A percentile compares a stretch with the other conserved stretches of the same genome.
Evolutionary conservation across 2,329 filamentous ascomycete genomes (phyloP).

Genomic region (Cyanodermella asteris): DNA sequence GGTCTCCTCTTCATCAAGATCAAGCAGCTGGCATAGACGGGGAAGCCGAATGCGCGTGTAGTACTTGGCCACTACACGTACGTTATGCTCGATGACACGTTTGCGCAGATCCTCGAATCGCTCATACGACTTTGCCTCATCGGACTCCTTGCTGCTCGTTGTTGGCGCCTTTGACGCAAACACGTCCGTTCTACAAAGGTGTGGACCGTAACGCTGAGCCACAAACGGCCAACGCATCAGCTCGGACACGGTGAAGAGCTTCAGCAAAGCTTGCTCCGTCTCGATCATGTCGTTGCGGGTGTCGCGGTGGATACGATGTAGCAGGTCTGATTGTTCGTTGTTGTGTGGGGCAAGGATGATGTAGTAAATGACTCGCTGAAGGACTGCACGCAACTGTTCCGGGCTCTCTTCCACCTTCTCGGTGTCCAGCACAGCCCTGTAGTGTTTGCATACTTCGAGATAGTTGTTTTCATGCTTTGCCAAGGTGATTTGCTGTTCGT

Average conservation of each 20-base stretch:
- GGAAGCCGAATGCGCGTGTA: slow-evolving; percentile 93
- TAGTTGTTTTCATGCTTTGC: slow-evolving; percentile 97
- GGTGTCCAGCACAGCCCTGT: slow-evolving; percentile 88
- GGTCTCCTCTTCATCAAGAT: slow-evolving; percentile 84
- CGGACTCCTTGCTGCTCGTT: slow-evolving; percentile 35
- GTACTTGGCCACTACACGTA: slow-evolving; percentile 92
- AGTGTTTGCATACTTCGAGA: slow-evolving; percentile 93
- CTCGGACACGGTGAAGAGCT: slow-evolving; percentile 86
- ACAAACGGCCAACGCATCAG: slow-evolving; percentile 98
- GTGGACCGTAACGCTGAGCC: slow-evolving; percentile 65
- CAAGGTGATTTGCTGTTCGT: slow-evolving; percentile 88
- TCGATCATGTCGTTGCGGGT: slow-evolving; percentile 56
- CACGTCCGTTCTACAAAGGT: slow-evolving; percentile 73
- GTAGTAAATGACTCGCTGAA: slow-evolving; percentile 94
- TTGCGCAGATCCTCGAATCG: slow-evolving; percentile 91
- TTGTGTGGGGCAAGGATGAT: slow-evolving; percentile 90
- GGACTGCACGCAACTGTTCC: slow-evolving; percentile 58
- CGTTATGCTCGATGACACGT: slow-evolving; percentile 97
- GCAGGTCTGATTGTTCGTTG: slow-evolving; percentile 93
- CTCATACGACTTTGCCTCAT: slow-evolving; percentile 59
- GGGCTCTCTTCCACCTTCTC: slow-evolving; percentile 84
- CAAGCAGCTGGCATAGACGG: slow-evolving; percentile 72
- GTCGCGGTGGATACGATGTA: slow-evolving; percentile 80
- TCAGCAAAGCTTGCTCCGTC: slow-evolving; percentile 65
- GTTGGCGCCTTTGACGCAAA: slow-evolving; percentile 46